Conservation (phyloP, 2,329 filamentous ascomycete genomes). For the Gyromitra esculenta region DNA sequence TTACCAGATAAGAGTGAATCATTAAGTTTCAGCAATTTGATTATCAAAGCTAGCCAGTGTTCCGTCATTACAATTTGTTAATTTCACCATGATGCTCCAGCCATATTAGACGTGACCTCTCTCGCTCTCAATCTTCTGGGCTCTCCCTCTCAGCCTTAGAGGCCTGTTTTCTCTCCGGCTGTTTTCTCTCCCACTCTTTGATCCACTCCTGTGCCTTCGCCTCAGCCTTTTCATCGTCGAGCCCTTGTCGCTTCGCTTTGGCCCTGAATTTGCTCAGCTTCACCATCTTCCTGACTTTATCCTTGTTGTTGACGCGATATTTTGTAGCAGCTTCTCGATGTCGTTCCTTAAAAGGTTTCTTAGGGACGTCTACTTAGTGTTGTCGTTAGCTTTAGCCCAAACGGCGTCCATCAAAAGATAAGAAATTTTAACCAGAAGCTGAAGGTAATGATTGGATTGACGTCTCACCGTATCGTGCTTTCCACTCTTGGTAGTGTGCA, state of each 20-base stretch:
- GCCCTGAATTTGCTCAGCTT: constrained; percentile 52
- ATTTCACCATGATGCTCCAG: constrained; percentile 32
- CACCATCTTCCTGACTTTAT: constrained; percentile 51
- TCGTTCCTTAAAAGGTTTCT: constrained; percentile 49
- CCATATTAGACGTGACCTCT: constrained; percentile 26
- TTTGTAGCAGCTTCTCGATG: constrained; percentile 52
- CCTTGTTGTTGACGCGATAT: constrained; percentile 52
- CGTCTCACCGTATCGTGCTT: constrained; percentile 51
- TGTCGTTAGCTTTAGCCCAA: constrained; percentile 34
- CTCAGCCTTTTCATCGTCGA: constrained; percentile 45
- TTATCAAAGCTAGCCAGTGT: constrained; percentile 41
- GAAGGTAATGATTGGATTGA: constrained; percentile 46
- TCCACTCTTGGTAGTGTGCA: constrained; percentile 52
- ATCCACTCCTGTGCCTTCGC: constrained; percentile 50
- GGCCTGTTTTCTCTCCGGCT: constrained; percentile 46
- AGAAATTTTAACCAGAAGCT: constrained; percentile 50
- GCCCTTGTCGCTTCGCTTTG: constrained; percentile 49
- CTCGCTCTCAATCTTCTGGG: constrained; percentile 40
- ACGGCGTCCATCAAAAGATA: constrained; percentile 39
- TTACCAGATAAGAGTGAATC: constrained; percentile 38
- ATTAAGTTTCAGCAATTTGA: constrained; percentile 42
- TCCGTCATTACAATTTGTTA: constrained; percentile 51
- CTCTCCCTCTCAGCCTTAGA: constrained; percentile 47
- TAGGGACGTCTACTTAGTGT: constrained; percentile 45
- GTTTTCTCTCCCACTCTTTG: constrained; percentile 50